Base-by-base conservation (phyloP, 2,329 filamentous ascomycete genomes). In the Pyrenophora tritici-repentis region DNA sequence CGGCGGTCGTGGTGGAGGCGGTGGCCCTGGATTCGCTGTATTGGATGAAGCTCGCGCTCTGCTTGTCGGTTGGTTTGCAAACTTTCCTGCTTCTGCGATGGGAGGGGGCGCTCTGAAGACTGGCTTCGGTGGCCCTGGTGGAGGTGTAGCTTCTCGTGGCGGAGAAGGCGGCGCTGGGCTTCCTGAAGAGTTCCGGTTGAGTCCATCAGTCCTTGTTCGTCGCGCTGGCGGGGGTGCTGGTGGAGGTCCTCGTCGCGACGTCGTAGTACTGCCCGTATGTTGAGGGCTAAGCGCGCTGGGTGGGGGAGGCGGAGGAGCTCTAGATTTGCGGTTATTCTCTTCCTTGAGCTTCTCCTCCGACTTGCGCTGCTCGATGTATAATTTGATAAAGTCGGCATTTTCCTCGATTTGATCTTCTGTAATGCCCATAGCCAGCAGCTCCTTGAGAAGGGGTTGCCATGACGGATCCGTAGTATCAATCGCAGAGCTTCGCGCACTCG, bases 51-150 rank as follows among this genome's bases (percentile, higher is more conserved):
- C 81, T 59, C 80, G 71, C 51, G 76, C 71, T 66, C 80, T 73
- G 67, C 78, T 62, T 72, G 82, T 69, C 47, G 74, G 75, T 26
- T 79, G 76, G 24, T 78, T 73, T 3, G 88, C 91, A 68, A 85
- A 94, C 74, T 90, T 96, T 32, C 94, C 94, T 50, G 94, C 94
- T 72, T 96, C 92, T 47, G 90, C 85, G 53, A 97, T 76, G 2
- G 93, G 90, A 29, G 94, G 94, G 38, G 94, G 94, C 7, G 90
- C 93, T 59, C 86, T 83, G 77, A 96, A 97, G 63, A 81, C 83
- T 7, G 85, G 84, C 43, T 86, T 83, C 17, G 86, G 83, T 8
- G 81, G 81, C 0, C 66, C 68, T 20, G 75, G 73, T 16, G 86
- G 84, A 5, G 90, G 90, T 14, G 86, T 84, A 10, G 90, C 89